phyloP scores from a whole-genome alignment of 2,329 filamentous ascomycete genomes.

The Fusarium keratoplasticum region DNA sequence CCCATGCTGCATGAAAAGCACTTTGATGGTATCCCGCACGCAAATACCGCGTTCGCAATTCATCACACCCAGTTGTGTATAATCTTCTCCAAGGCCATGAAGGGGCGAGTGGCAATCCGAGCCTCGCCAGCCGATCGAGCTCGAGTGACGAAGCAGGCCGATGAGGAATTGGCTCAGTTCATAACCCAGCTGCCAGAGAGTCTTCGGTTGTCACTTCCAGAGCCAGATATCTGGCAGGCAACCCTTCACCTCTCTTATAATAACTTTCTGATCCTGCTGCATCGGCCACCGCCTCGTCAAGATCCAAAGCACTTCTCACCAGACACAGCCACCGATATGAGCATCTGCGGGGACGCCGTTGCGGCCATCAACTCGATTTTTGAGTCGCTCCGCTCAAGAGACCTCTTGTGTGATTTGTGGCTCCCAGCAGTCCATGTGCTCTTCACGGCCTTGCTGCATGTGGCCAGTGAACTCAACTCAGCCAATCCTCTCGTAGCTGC shows the following conservation, averaged over 20 bases:
- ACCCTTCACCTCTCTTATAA: slow-evolving; percentile 51
- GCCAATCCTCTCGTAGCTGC: slow-evolving; percentile 47
- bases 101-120: slow-evolving; percentile 40
- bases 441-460: slow-evolving; percentile 48
- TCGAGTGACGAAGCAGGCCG: slow-evolving; percentile 46
- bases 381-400: slow-evolving; percentile 43
- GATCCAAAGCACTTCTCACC: slow-evolving; percentile 13
- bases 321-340: slow-evolving; percentile 39
- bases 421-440: slow-evolving; percentile 42
- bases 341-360: slow-evolving; percentile 48
- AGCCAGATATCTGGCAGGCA: slow-evolving; percentile 45
- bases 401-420: slow-evolving; percentile 43
- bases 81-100: slow-evolving; percentile 57
- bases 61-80: slow-evolving; percentile 62
- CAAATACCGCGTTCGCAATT: slow-evolving; percentile 57
- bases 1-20: slow-evolving; percentile 56
- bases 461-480: slow-evolving; percentile 43
- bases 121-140: slow-evolving; percentile 39
- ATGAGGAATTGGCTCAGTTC: slow-evolving; percentile 47
- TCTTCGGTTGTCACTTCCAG: slow-evolving; percentile 38
- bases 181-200: slow-evolving; percentile 43
- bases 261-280: slow-evolving; percentile 50
- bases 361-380: slow-evolving; percentile 45
- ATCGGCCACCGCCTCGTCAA: slow-evolving; percentile 44
- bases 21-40: slow-evolving; percentile 55